These are phyloP conservation scores for Fusarium praegraminearum DNA, from an alignment of 2,329 filamentous ascomycete genomes.

Conservation along the genomic window DNA sequence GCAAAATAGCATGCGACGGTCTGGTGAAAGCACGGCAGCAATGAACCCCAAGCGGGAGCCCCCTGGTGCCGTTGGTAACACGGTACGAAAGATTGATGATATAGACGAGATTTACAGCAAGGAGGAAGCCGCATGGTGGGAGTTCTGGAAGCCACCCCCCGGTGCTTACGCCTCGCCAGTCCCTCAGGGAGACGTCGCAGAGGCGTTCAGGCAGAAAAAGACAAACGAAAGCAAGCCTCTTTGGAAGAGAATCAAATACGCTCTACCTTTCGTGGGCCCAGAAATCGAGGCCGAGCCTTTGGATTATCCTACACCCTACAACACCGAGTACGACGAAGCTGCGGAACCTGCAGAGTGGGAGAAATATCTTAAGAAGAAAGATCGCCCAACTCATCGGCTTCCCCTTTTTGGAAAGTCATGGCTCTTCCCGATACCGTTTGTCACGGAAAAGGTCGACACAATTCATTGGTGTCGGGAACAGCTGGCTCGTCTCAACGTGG, in stretches of 20 bases:
- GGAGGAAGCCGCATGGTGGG: conserved; percentile 65
- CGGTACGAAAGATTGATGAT: conserved; percentile 63
- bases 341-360: conserved; percentile 80
- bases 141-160: conserved; percentile 73
- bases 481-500: conserved; percentile 86
- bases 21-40: conserved; percentile 54
- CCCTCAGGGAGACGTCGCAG: conserved; percentile 65
- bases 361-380: conserved; percentile 81
- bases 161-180: conserved; percentile 72
- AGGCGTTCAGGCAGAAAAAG: conserved; percentile 50
- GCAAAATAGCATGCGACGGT: conserved; percentile 54
- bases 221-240: conserved; percentile 60
- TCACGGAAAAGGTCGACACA: conserved; percentile 92
- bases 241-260: conserved; percentile 63
- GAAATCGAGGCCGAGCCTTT: conserved; percentile 56
- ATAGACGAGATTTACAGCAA: conserved; percentile 62
- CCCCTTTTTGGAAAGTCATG: conserved; percentile 72
- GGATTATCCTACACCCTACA: conserved; percentile 73
- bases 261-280: conserved; percentile 62
- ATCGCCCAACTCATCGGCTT: conserved; percentile 87
- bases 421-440: conserved; percentile 81
- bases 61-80: conserved; percentile 56
- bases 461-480: conserved; percentile 93
- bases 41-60: conserved; percentile 33
- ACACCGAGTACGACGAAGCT: conserved; percentile 68